phyloP scores from a whole-genome alignment of 169 alveolate genomes.

The Plasmodium falciparum region DNA sequence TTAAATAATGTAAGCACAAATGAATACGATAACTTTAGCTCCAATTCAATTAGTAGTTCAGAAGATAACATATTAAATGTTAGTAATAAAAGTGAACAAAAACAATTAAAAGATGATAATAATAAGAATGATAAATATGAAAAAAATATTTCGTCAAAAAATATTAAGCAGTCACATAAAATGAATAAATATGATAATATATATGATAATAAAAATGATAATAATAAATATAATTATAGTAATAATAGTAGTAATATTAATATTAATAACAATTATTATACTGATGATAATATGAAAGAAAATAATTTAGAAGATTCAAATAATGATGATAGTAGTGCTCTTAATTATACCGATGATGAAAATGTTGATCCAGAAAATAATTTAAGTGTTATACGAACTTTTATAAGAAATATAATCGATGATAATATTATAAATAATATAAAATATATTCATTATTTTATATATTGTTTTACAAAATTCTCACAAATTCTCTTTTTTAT shows the following conservation, averaged over 20 bases:
- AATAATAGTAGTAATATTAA: conserved; percentile 6
- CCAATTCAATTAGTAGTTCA: no score
- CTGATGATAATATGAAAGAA: conserved; percentile 2
- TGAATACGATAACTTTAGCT: no score
- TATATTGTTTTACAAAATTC: conserved; percentile 22
- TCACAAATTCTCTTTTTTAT: conserved; percentile 36
- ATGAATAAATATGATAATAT: no score
- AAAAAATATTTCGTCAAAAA: no score
- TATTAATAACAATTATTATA: conserved; percentile 6
- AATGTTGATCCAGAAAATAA: conserved; percentile 23
- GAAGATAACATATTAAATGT: no score
- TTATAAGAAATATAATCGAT: conserved; percentile 54
- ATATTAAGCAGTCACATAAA: no score
- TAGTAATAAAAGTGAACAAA: no score
- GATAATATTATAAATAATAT: conserved; percentile 62
- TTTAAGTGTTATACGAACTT: conserved; percentile 43
- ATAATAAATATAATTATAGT: neutral
- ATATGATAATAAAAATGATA: neutral
- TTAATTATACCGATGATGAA: conserved; percentile 1
- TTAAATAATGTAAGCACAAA: no score
- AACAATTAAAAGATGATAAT: no score
- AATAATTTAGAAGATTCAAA: conserved; percentile 6
- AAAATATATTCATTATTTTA: conserved; percentile 64
- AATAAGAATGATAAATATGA: no score
- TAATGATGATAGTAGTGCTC: conserved; percentile 8